Percentiles rank a stretch among this genome's conserved stretches.
phyloP scores from a whole-genome alignment of 768 basidiomycete species.

The Trametes maxima region DNA sequence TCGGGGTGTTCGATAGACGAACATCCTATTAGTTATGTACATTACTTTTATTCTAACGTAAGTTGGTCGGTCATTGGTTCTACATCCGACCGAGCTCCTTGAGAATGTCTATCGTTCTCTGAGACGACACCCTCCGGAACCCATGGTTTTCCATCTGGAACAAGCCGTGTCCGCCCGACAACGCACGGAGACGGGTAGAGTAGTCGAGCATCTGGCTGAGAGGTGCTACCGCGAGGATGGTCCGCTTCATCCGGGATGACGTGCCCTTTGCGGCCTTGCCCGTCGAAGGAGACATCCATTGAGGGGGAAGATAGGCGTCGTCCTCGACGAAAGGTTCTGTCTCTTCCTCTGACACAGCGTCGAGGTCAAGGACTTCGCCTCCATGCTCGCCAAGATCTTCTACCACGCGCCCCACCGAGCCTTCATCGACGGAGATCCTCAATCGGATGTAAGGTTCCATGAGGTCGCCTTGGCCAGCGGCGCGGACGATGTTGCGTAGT shows the following conservation, averaged over 20 bases:
- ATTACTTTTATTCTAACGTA: slow-evolving; percentile 4
- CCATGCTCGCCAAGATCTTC: slow-evolving; percentile 84
- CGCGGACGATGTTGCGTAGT: slow-evolving; percentile 60
- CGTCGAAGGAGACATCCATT: slow-evolving; percentile 74
- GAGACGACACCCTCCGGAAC: slow-evolving; percentile 65
- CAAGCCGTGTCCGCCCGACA: slow-evolving; percentile 79
- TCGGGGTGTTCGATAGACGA: slow-evolving; percentile 17
- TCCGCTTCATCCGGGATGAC: slow-evolving; percentile 51
- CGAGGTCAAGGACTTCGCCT: slow-evolving; percentile 76
- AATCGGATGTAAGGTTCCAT: slow-evolving; percentile 78
- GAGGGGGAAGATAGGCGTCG: slow-evolving; percentile 75
- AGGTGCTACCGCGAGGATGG: slow-evolving; percentile 73
- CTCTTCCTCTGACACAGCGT: slow-evolving; percentile 41
- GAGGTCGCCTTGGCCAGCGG: slow-evolving; percentile 69
- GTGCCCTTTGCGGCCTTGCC: slow-evolving; percentile 33
- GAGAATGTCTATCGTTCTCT: slow-evolving; percentile 70
- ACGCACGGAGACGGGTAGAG: slow-evolving; percentile 71
- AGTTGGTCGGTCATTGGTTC: slow-evolving; percentile 1
- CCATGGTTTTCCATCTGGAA: slow-evolving; percentile 84
- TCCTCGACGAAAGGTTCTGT: slow-evolving; percentile 53
- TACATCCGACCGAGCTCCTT: slow-evolving; percentile 67
- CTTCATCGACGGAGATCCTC: slow-evolving; percentile 67
- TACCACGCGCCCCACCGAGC: slow-evolving; percentile 73
- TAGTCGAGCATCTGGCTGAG: slow-evolving; percentile 85
- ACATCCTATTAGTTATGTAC: slow-evolving; percentile 2